These are phyloP conservation scores for Annulohypoxylon nitens DNA, from an alignment of 495 filamentous ascomycete species.

Conservation along the genomic window DNA sequence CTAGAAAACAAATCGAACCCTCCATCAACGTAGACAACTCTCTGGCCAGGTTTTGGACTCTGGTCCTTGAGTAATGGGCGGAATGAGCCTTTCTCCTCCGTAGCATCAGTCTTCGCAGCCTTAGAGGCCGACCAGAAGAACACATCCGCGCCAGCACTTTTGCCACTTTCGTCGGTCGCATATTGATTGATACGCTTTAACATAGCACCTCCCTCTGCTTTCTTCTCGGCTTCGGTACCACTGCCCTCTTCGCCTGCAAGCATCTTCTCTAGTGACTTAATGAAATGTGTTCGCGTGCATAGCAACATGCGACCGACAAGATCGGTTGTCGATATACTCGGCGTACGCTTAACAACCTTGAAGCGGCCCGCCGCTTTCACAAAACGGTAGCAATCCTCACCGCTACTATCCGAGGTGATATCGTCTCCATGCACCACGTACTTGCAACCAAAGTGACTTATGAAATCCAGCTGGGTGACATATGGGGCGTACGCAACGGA, in stretches of 20 bases:
- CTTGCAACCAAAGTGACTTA: constrained; percentile 90
- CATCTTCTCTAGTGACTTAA: constrained; percentile 75
- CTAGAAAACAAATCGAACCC: constrained; percentile 98
- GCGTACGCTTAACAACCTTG: constrained; percentile 94
- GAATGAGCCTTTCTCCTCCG: constrained; percentile 70
- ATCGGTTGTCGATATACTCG: constrained; percentile 96
- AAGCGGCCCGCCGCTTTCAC: constrained; percentile 94
- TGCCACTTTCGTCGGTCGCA: constrained; percentile 84
- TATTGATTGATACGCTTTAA: constrained; percentile 81
- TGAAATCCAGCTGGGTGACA: constrained; percentile 93
- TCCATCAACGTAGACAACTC: constrained; percentile 93
- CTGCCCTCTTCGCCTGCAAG: constrained; percentile 79
- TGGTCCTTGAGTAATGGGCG: constrained; percentile 74
- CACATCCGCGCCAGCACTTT: constrained; percentile 78
- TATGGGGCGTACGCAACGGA: constrained; percentile 91
- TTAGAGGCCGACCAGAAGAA: constrained; percentile 78
- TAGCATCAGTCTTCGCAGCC: constrained; percentile 63
- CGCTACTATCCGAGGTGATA: constrained; percentile 84
- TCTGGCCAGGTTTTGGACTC: constrained; percentile 77
- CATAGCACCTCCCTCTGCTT: constrained; percentile 70
- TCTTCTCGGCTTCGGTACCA: constrained; percentile 74
- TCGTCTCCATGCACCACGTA: constrained; percentile 95
- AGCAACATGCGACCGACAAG: constrained; percentile 96
- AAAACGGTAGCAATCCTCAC: constrained; percentile 96
- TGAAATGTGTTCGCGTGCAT: constrained; percentile 89